Conservation (phyloP, 805 yeast genomes). For the Yarrowia alimentaria region DNA sequence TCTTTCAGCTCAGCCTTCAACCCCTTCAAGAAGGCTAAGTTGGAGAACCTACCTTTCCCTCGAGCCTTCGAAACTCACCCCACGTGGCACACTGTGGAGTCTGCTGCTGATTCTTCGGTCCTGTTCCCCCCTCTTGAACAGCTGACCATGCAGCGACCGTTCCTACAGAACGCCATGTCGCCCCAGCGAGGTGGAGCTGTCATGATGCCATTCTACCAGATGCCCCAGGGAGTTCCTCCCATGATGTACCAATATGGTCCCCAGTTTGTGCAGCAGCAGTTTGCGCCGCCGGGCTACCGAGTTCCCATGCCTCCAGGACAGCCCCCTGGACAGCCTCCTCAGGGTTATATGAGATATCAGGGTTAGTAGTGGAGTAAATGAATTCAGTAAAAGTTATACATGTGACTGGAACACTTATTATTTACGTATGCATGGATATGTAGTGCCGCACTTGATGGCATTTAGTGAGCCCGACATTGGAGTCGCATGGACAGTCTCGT, state of each 20-base stretch:
- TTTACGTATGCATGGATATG: too few species aligned
- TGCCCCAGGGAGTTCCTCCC: slow-evolving; percentile 24
- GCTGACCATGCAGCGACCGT: slow-evolving; percentile 25
- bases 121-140: slow-evolving; percentile 22
- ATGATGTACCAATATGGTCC: slow-evolving; percentile 27
- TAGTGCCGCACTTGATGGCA: too few species aligned
- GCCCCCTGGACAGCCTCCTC: slow-evolving; percentile 23
- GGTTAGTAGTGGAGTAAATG: slow-evolving; percentile 18
- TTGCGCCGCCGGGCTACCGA: slow-evolving; percentile 23
- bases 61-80: slow-evolving; percentile 27
- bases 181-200: slow-evolving; percentile 27
- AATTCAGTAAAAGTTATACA: too few species aligned
- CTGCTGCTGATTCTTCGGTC: slow-evolving; percentile 14
- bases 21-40: slow-evolving; percentile 26
- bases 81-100: slow-evolving; percentile 24
- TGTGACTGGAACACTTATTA: too few species aligned
- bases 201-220: slow-evolving; percentile 27
- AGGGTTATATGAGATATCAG: slow-evolving; percentile 26
- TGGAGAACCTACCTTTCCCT: slow-evolving; percentile 16
- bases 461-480: too few species aligned
- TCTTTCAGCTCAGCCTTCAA: slow-evolving; percentile 4
- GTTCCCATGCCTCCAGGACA: slow-evolving; percentile 25
- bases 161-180: slow-evolving; percentile 23
- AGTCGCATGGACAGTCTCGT: too few species aligned
- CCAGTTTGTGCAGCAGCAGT: slow-evolving; percentile 22